Evolutionary conservation across 2,329 filamentous ascomycete species (phyloP).

Genomic region (Xenoacremonium recifei): DNA sequence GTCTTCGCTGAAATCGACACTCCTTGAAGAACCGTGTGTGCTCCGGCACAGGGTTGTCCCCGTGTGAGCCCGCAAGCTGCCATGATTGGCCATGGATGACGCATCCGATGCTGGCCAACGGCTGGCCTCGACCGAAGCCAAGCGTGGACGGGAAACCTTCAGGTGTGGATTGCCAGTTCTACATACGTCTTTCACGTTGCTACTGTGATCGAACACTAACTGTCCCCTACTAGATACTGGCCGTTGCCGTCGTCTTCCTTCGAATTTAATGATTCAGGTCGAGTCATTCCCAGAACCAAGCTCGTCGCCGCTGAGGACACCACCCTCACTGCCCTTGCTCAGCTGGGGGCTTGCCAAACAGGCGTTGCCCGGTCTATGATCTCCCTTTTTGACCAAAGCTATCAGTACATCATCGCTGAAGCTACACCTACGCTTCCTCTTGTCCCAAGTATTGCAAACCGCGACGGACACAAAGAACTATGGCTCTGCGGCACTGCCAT

Average conservation of each 20-base stretch:
- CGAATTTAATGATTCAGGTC: constrained; percentile 22
- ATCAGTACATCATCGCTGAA: constrained; percentile 52
- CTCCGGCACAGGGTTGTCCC: no score
- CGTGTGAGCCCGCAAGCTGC: no score
- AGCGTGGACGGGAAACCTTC: no score
- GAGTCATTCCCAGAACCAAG: constrained; percentile 19
- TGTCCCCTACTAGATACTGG: no score
- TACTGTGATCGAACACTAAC: no score
- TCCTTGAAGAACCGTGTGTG: no score
- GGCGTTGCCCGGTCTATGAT: constrained; percentile 43
- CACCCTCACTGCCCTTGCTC: constrained; percentile 47
- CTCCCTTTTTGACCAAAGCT: constrained; percentile 48
- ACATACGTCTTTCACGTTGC: no score
- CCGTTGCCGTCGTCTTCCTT: constrained; percentile 10
- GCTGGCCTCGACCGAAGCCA: no score
- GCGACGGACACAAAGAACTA: constrained; percentile 11
- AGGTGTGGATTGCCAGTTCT: no score
- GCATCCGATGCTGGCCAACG: no score
- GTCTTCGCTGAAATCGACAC: no score
- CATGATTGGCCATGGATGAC: no score
- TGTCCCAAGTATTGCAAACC: constrained; percentile 12
- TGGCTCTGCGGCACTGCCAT: constrained; percentile 32
- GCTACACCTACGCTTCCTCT: constrained; percentile 43
- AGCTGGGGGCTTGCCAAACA: constrained; percentile 45
- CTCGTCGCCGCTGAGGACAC: constrained; percentile 33